Base-by-base conservation (phyloP, 768 basidiomycete genomes). In the Xerocomellus intermedius region DNA sequence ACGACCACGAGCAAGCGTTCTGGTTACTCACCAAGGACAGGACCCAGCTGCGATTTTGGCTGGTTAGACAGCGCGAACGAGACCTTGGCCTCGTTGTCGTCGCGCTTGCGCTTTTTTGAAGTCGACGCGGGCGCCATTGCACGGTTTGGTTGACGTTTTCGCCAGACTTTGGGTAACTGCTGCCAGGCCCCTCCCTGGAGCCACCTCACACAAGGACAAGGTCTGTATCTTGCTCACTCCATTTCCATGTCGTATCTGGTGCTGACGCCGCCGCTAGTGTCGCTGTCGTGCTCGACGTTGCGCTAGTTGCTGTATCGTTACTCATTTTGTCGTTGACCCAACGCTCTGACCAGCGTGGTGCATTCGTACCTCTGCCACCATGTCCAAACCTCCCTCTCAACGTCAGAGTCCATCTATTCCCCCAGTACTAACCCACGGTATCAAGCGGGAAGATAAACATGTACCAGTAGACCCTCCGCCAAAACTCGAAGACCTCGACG, bases 101-200 rank as follows among this genome's bases (percentile, higher is more conserved):
- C 61, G 57, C 81, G 75, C 65, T 84, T 84, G 54, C 81, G 76
- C 64, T 83, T 83, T 69, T 75, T 79, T 62, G 73, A 68, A 48
- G 57, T 55, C 55, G 66, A 45, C 54, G 52, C 48, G 12, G 69
- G 39, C 44, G 59, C 45, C 64, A 70, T 70, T 39, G 19, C 46
- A 30, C 52, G 26, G 45, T 56, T 46, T 46, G 60, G 60, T 59
- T 43, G 55, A 61, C 64, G 58, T 52, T 52, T 36, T 54, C 41
- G 46, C 44, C 48, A 50, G 52, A 41, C 50, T 43, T 41, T 38
- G 45, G 12, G 14, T 32, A 47, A 47, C 52, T 26, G 30, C 45
- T 42, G 39, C 30, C n/a, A 9, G 22, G n/a, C 47, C 41, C 46
- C 41, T 39, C 37, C 22, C 26, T 16, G 12, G 26, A 39, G 49